Evolutionary conservation across 2,329 filamentous ascomycete genomes (phyloP).

Genomic region (Endocalyx cinctus): DNA sequence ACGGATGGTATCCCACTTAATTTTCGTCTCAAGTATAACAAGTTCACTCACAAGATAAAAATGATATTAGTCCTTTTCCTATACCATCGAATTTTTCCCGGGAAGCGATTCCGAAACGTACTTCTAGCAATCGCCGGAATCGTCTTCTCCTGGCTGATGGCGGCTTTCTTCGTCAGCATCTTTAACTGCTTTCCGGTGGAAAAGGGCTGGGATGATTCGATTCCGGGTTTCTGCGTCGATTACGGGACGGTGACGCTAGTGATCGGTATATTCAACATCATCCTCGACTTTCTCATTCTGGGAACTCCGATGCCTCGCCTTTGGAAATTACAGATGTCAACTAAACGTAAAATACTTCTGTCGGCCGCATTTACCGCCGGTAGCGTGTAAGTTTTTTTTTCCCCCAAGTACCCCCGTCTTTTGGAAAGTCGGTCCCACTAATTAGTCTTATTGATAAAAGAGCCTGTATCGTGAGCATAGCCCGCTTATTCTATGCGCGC

Average conservation of each 20-base stretch:
- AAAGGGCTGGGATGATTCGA: background rate
- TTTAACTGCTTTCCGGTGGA: background rate
- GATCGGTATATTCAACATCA: slow-evolving; percentile 1
- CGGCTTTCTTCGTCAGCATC: background rate
- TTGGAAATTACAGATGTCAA: background rate
- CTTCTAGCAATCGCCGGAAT: background rate
- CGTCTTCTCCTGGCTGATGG: background rate
- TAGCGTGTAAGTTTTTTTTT: background rate
- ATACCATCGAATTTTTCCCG: slow-evolving; percentile 2
- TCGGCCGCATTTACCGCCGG: background rate
- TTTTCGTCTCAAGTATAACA: no score
- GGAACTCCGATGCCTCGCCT: slow-evolving; percentile 1
- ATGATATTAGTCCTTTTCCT: background rate
- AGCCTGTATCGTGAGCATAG: background rate
- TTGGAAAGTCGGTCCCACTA: background rate
- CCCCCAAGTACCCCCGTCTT: no score
- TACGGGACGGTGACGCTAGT: slow-evolving; percentile 1
- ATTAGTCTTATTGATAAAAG: background rate
- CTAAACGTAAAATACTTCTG: background rate
- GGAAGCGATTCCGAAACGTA: background rate
- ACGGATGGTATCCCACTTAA: no score
- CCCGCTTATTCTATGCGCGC: background rate
- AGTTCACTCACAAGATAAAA: background rate
- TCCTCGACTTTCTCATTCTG: background rate
- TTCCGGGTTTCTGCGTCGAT: slow-evolving; percentile 1